Base-by-base conservation (phyloP, 257 asterid species). In the Solanum sparsipilum region DNA sequence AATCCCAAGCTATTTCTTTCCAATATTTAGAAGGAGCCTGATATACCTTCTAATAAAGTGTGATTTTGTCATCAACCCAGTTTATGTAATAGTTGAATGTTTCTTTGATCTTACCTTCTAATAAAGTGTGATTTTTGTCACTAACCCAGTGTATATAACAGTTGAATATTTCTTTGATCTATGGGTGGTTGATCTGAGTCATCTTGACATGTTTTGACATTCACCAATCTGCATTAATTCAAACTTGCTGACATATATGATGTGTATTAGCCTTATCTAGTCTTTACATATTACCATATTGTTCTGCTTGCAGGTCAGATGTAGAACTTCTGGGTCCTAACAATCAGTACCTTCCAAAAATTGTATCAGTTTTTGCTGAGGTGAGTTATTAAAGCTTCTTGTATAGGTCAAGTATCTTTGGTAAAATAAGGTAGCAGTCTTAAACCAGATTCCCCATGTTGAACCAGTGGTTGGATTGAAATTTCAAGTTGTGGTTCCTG, bases 311-410 rank as follows among this genome's bases (percentile, higher is more conserved):
- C 93, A 96, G 99, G 95, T 95, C 98, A 13, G 99, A 97, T 91
- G 41, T 84, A 72, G 99, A 93, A 41, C 93, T 97, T 82, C 91
- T 97, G 94, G 99, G 99, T 86, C 98, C 98, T 85, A 93, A 95
- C 90, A 96, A 97, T 90, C 99, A 97, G 91, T 88, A 95, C 89
- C 98, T 97, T 87, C 97, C 99, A 3, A 97, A 97, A 91, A 95
- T 97, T 86, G 99, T 97, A 32, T 92, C 95, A 27, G 98, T 97
- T 39, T 97, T 97, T 91, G 98, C 99, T 21, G 99, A 97, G 99
- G 99, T 97, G 88, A 87, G 98, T 90, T 73, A 71, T 6, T 60
- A 70, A 27, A 46, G 13, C 84, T 70, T 79, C 38, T 44, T 71
- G 73, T 76, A 23, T 34, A 81, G 65, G 39, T 25, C 34, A 21